Evolutionary conservation across 352 stramenopile species (phyloP).

Genomic region (Aphanomyces euteiches): DNA sequence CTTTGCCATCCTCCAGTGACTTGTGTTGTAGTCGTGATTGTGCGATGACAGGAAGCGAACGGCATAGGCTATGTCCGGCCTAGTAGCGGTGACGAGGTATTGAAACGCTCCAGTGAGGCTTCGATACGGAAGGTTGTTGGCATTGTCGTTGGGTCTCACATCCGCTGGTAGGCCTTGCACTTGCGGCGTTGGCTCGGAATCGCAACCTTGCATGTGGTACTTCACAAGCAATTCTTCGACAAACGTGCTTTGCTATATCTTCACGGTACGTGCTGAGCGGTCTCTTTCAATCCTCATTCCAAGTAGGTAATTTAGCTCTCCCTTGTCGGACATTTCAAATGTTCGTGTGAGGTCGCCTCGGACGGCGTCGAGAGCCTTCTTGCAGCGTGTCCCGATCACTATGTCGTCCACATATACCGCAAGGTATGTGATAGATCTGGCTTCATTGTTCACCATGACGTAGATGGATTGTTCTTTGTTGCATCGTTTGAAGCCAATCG

Average conservation of each 20-base stretch:
- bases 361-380: background rate
- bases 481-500: constrained; percentile 15
- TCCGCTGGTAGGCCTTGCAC: background rate
- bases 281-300: too few species aligned
- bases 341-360: background rate
- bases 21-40: background rate
- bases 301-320: background rate
- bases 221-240: too few species aligned
- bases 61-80: background rate
- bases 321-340: background rate
- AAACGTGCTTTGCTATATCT: too few species aligned
- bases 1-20: background rate
- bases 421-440: background rate
- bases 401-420: background rate
- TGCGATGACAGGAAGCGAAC: background rate
- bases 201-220: background rate
- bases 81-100: background rate
- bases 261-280: too few species aligned
- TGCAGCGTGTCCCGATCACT: background rate
- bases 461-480: constrained; percentile 1
- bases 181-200: background rate
- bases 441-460: background rate
- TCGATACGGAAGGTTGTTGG: background rate
- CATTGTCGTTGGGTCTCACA: background rate
- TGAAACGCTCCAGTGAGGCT: background rate